Evolutionary conservation across 768 basidiomycete species (phyloP).

Genomic region (Chlorophyllum brunneum): DNA sequence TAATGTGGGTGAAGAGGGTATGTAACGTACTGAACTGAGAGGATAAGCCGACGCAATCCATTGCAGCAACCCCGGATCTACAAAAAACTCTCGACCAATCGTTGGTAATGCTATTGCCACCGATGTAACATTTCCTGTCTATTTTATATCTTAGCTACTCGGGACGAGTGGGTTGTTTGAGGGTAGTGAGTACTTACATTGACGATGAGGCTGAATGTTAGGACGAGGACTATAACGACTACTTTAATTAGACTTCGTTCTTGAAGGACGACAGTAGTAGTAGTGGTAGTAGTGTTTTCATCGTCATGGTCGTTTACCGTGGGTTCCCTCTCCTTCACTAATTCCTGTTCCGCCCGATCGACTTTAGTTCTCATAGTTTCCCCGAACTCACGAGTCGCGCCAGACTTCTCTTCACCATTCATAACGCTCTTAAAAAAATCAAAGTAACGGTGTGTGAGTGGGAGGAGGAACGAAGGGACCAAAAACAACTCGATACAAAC

Average conservation of each 20-base stretch:
- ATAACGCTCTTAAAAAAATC: too few relatives aligned
- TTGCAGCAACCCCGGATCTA: constrained; percentile 51
- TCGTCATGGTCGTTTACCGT: neutral
- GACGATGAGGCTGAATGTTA: constrained; percentile 36
- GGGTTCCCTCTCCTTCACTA: neutral
- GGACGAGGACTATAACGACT: constrained; percentile 25
- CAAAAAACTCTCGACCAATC: constrained; percentile 45
- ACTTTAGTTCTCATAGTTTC: too few relatives aligned
- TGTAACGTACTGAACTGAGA: constrained; percentile 52
- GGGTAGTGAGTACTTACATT: constrained; percentile 22
- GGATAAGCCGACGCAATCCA: constrained; percentile 69
- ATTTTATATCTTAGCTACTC: too few relatives aligned
- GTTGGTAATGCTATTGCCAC: constrained; percentile 49
- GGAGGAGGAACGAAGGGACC: too few relatives aligned
- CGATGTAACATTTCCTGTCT: constrained; percentile 43
- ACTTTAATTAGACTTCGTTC: constrained; percentile 3
- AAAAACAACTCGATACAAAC: too few relatives aligned
- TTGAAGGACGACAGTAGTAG: neutral
- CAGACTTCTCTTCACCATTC: too few relatives aligned
- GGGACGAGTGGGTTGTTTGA: neutral
- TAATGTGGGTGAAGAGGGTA: neutral
- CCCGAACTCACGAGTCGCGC: too few relatives aligned
- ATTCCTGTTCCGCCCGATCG: too few relatives aligned
- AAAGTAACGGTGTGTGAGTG: too few relatives aligned
- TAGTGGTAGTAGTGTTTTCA: too few relatives aligned